Percentiles rank a stretch among this genome's conserved stretches.
These are phyloP conservation scores for Phytophthora tentaculata DNA, from an alignment of 352 stramenopile species.

Conservation along the genomic window DNA sequence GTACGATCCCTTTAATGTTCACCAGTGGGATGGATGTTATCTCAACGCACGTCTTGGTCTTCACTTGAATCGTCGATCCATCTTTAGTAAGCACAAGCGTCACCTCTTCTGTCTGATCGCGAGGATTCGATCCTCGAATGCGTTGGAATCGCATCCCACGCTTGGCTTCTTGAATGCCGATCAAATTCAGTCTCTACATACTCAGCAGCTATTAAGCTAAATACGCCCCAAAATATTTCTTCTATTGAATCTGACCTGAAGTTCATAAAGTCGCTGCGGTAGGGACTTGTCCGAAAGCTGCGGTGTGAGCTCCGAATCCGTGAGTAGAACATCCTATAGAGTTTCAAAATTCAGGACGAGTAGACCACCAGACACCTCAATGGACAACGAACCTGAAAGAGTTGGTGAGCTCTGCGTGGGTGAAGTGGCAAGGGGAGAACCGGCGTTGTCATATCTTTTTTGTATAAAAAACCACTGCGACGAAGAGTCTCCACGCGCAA, in stretches of 20 bases:
- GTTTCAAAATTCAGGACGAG: not conserved
- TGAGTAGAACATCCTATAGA: constrained; percentile 32
- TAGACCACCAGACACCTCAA: not conserved
- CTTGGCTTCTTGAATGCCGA: constrained; percentile 40
- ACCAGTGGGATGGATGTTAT: constrained; percentile 4
- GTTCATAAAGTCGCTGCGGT: constrained; percentile 31
- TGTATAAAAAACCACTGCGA: not conserved
- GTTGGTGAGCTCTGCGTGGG: constrained; percentile 38
- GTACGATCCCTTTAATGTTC: constrained; percentile 14
- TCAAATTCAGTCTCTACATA: constrained; percentile 30
- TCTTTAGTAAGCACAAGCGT: constrained; percentile 21
- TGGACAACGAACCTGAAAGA: constrained; percentile 29
- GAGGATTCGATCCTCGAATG: constrained; percentile 1
- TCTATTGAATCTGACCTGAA: constrained; percentile 28
- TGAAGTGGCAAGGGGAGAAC: constrained; percentile 35
- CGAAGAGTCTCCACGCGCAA: not conserved
- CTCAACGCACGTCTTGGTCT: not conserved
- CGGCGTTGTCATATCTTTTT: not conserved
- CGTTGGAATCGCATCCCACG: constrained; percentile 31
- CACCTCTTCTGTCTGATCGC: constrained; percentile 3
- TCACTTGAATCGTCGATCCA: constrained; percentile 21
- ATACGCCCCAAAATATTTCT: not conserved
- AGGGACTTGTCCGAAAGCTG: constrained; percentile 30
- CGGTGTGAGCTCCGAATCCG: constrained; percentile 26
- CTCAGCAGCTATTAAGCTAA: not conserved